Evolutionary conservation across 208 protist species (phyloP).

Genomic region (Acanthamoeba sp.): DNA sequence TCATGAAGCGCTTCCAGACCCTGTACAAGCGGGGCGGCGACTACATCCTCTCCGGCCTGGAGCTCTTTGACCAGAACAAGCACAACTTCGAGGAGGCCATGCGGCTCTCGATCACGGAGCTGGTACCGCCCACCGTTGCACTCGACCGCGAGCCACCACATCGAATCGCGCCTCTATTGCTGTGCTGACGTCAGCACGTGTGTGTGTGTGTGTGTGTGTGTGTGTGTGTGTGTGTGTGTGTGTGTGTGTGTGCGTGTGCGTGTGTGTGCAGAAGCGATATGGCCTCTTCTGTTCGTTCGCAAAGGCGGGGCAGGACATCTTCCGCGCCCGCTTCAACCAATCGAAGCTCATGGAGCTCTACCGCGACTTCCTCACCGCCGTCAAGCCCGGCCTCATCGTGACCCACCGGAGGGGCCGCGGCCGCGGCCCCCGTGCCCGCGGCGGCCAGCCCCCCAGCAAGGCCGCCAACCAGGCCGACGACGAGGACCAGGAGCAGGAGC

Average conservation of each 20-base stretch:
- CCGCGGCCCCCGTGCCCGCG: not conserved
- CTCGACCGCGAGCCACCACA: too few relatives aligned
- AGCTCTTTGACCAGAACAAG: conserved; percentile 58
- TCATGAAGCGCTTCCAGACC: not conserved
- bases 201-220: not conserved
- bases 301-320: conserved; percentile 39
- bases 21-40: conserved; percentile 24
- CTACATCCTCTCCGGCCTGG: conserved; percentile 28
- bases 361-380: not conserved
- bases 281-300: conserved; percentile 47
- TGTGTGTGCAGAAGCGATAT: not conserved
- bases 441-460: not conserved
- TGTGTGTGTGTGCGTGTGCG: not conserved
- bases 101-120: conserved; percentile 23
- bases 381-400: not conserved
- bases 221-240: not conserved
- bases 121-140: not conserved
- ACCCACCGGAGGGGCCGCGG: not conserved
- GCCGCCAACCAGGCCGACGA: not conserved
- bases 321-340: conserved; percentile 23
- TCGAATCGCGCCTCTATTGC: too few relatives aligned
- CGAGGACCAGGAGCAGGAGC: not conserved
- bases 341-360: conserved; percentile 41
- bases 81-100: conserved; percentile 65
- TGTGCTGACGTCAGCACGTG: not conserved